These are phyloP conservation scores for Hypoxylon sp. DNA, from an alignment of 2,329 filamentous ascomycete genomes.

Conservation along the genomic window DNA sequence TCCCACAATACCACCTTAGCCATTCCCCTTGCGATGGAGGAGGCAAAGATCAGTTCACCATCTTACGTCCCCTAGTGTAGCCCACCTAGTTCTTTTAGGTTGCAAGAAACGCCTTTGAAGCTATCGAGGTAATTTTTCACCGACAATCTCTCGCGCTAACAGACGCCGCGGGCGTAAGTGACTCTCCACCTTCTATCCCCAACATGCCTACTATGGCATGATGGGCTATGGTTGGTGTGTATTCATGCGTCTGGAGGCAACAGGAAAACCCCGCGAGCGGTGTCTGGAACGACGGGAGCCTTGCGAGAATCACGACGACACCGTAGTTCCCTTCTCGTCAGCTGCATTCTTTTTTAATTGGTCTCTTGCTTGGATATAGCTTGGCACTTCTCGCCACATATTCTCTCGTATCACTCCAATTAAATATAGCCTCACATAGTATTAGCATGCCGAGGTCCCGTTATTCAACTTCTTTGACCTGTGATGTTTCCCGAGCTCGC, in stretches of 20 bases:
- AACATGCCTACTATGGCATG: constrained; percentile 15
- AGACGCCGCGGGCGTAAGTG: constrained; percentile 22
- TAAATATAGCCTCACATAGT: constrained; percentile 23
- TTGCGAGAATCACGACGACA: constrained; percentile 23
- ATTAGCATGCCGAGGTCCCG: constrained; percentile 9
- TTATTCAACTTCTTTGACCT: not conserved
- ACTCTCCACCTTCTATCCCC: constrained; percentile 27
- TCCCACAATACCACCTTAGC: constrained; percentile 41
- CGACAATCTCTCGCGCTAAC: constrained; percentile 26
- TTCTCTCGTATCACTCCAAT: constrained; percentile 18
- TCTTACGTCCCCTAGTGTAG: constrained; percentile 36
- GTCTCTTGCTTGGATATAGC: constrained; percentile 12
- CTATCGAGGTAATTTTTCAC: constrained; percentile 27
- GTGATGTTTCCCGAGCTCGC: constrained; percentile 9
- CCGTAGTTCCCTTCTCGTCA: constrained; percentile 15
- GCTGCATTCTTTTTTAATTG: constrained; percentile 15
- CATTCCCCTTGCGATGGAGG: constrained; percentile 30
- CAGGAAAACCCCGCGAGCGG: constrained; percentile 16
- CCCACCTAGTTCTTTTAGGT: constrained; percentile 13
- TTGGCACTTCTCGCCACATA: constrained; percentile 27
- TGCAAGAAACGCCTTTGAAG: constrained; percentile 18
- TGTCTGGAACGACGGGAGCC: constrained; percentile 25
- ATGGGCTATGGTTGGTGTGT: constrained; percentile 24
- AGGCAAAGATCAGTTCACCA: constrained; percentile 35
- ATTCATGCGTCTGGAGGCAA: constrained; percentile 29